Base-by-base conservation (phyloP, 305 asterid species). In the Galium porrigens region DNA sequence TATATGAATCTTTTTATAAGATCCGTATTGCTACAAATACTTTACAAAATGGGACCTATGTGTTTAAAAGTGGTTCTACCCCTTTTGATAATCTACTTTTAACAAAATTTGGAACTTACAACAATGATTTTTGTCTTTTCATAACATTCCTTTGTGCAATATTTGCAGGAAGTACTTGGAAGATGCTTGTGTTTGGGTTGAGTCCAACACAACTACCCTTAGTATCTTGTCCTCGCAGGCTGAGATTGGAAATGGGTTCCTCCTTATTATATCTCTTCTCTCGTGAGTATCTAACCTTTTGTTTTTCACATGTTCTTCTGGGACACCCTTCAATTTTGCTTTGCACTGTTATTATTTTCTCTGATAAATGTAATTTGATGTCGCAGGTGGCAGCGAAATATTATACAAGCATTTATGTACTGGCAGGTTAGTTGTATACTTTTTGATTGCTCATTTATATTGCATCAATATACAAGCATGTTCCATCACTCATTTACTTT, bases 91-190 rank as follows among this genome's bases (percentile, higher is more conserved):
- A 22, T 0, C 22, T 22, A 3, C 0, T 22, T 4, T n/a, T 14
- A 22, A 14, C 30, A 54, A 15, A 12, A 22, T 22, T 22, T 22
- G 22, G 22, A 54, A 36, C 20, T 39, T 22, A 25, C 29, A 12
- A 15, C 10, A 14, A 0, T 27, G 5, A 22, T 15, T 33, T 3
- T 27, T 5, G 12, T 54, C 39, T 39, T 41, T 57, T 61, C 54
- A 51, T 76, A 62, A 70, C 65, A 60, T 74, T 17, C 12, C 27
- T 44, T 14, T 41, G 25, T 57, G 72, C 73, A 39, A 56, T 55
- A 63, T 80, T 69, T 78, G 30, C 95, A 94, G 99, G 86, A 94
- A 83, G 74, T 94, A 87, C 86, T 80, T 94, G 88, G 97, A 94
- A 69, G 83, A 87, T 65, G 76, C 80, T 58, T 89, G 97, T 73